Conservation (phyloP, 495 filamentous ascomycete genomes). For the Lichina pygmaea region DNA sequence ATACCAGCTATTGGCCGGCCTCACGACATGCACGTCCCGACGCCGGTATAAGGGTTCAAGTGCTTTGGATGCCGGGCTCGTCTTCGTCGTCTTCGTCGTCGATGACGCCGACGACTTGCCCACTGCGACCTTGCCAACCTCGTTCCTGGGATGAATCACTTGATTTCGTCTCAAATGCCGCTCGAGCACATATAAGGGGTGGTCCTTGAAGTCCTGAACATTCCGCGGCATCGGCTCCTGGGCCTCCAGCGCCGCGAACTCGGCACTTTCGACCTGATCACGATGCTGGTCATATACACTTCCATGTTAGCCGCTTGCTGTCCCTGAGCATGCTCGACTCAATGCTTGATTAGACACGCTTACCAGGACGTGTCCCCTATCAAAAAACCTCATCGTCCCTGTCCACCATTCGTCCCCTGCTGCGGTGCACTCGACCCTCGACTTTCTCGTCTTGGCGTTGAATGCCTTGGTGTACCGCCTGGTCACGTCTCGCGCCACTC, state of each 20-base stretch:
- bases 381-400: constrained; percentile 29
- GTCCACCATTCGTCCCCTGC: constrained; percentile 51
- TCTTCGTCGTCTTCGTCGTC: no score
- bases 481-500: constrained; percentile 13
- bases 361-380: constrained; percentile 19
- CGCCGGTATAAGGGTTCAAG: constrained; percentile 51
- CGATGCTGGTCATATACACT: constrained; percentile 18
- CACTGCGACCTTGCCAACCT: constrained; percentile 49
- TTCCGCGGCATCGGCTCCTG: constrained; percentile 75
- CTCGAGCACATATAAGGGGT: constrained; percentile 73
- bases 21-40: constrained; percentile 45
- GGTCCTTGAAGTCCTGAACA: constrained; percentile 75
- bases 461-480: constrained; percentile 26
- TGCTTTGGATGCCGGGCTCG: constrained; percentile 14
- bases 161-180: constrained; percentile 69
- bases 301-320: background rate
- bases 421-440: constrained; percentile 41
- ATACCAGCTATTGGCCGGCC: constrained; percentile 69
- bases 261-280: constrained; percentile 58
- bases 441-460: constrained; percentile 63
- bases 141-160: constrained; percentile 39
- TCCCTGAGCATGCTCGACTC: no score
- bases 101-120: constrained; percentile 26
- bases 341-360: background rate
- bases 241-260: constrained; percentile 39